A percentile compares a stretch with the other conserved stretches of the same genome.
These are phyloP conservation scores for Lactarius psammicola DNA, from an alignment of 768 basidiomycete genomes.

Conservation along the genomic window DNA sequence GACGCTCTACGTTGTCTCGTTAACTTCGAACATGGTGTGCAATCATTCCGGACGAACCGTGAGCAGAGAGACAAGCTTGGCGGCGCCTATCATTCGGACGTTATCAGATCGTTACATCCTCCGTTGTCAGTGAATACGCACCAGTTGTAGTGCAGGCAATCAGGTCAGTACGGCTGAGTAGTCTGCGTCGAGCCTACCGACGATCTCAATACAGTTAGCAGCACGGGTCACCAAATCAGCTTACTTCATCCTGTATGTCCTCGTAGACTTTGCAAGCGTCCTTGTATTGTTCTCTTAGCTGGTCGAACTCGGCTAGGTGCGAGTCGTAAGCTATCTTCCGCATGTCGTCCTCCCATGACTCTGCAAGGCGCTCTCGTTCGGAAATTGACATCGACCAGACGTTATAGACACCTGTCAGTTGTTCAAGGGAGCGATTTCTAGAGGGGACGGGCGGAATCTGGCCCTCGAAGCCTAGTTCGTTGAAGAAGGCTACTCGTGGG, in stretches of 20 bases:
- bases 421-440: constrained; percentile 38
- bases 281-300: constrained; percentile 41
- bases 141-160: constrained; percentile 80
- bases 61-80: constrained; percentile 58
- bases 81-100: constrained; percentile 49
- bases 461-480: constrained; percentile 36
- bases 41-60: constrained; percentile 41
- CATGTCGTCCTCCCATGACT: constrained; percentile 48
- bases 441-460: constrained; percentile 42
- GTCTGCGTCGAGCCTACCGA: constrained; percentile 50
- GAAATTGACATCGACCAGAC: constrained; percentile 54
- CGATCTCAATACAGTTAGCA: neutral
- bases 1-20: constrained; percentile 44
- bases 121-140: constrained; percentile 31
- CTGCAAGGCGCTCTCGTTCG: constrained; percentile 49
- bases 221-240: constrained; percentile 21
- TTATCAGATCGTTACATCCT: neutral
- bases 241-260: constrained; percentile 55
- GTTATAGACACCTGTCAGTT: constrained; percentile 36
- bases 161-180: constrained; percentile 56
- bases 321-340: constrained; percentile 35
- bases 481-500: constrained; percentile 37
- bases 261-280: constrained; percentile 40
- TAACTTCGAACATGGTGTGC: neutral
- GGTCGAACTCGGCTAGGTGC: constrained; percentile 44